Percentiles rank a stretch among this genome's conserved stretches.
phyloP scores from a whole-genome alignment of 176 grass and related monocot genomes.

The Rhynchospora pubera region DNA sequence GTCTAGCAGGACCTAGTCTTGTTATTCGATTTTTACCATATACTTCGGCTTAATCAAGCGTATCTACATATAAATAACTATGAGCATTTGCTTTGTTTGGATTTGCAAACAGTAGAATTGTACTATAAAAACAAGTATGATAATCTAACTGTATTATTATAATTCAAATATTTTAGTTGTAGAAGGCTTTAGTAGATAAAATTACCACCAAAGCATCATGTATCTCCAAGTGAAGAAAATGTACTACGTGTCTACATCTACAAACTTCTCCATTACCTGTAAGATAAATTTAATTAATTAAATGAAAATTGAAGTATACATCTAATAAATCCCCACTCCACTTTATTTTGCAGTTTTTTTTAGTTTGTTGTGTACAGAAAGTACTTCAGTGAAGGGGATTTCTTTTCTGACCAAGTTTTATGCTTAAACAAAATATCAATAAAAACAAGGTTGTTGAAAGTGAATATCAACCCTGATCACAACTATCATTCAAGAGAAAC shows the following conservation, averaged over 20 bases:
- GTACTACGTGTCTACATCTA: slow-evolving; percentile 86
- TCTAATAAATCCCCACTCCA: background rate
- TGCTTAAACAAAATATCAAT: background rate
- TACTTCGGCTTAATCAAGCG: slow-evolving; percentile 28
- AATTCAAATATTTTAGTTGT: slow-evolving; percentile 14
- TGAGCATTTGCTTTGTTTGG: slow-evolving; percentile 6
- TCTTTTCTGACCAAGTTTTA: slow-evolving; percentile 22
- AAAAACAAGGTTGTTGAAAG: slow-evolving; percentile 7
- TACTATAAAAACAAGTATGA: slow-evolving; percentile 10
- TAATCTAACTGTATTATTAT: background rate
- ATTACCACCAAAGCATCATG: slow-evolving; percentile 77
- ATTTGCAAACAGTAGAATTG: background rate
- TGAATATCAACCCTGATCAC: slow-evolving; percentile 57
- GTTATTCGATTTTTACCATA: slow-evolving; percentile 41
- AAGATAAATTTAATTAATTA: slow-evolving; percentile 8
- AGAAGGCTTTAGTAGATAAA: slow-evolving; percentile 20
- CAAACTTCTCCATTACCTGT: slow-evolving; percentile 83
- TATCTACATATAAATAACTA: slow-evolving; percentile 24
- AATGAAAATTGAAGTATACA: background rate
- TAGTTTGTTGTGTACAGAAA: slow-evolving; percentile 1
- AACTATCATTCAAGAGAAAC: no score
- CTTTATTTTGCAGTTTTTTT: slow-evolving; percentile 16
- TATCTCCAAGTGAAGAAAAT: slow-evolving; percentile 78
- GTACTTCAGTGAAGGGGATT: background rate
- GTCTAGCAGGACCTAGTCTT: slow-evolving; percentile 89